Base-by-base conservation (phyloP, 768 basidiomycete species). In the Calocybe gangraenosa region DNA sequence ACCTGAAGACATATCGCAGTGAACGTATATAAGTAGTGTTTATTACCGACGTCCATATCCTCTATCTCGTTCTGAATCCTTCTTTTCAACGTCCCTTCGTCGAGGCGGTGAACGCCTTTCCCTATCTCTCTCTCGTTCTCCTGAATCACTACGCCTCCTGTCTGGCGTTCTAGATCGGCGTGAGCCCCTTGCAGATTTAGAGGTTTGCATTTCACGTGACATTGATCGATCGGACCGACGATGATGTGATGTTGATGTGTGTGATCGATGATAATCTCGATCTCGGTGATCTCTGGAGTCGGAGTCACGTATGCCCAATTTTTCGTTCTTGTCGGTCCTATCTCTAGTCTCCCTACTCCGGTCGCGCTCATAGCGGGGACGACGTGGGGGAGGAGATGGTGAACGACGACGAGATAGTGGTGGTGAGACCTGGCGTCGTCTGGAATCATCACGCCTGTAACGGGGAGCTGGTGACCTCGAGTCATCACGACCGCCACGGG, bases 161-260 rank as follows among this genome's bases (percentile, higher is more conserved):
- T 48, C 51, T 44, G 58, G 60, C 8, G 64, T 58, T 40, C 58
- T 53, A 14, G 59, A 60, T 28, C 57, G 46, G 31, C 45, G 50
- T 37, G 25, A 41, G 14, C 42, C 46, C 41, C 53, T 53, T 47
- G 49, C 49, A 55, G 37, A 49, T 57, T 59, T 6, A 58, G 60
- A 22, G 61, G 57, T 11, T 40, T 57, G 57, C n/a, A 57, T 45
- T 31, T 58, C 61, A 31, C 53, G 35, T 9, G 53, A 54, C 21
- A 31, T 21, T 18, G 50, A 37, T 36, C 47, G 37, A 7, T 33
- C 47, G 19, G 41, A 11, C 5, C 11, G 6, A 28, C 25, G 25
- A 28, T 11, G 28, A 37, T 0, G 35, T 11, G 28, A 37, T 0
- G 35, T 34, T 10, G 46, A 15, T 20, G 25, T 37, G 11, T 34